Evolutionary conservation across 208 protist genomes (phyloP).

Genomic region (Wallacemonas sp.): DNA sequence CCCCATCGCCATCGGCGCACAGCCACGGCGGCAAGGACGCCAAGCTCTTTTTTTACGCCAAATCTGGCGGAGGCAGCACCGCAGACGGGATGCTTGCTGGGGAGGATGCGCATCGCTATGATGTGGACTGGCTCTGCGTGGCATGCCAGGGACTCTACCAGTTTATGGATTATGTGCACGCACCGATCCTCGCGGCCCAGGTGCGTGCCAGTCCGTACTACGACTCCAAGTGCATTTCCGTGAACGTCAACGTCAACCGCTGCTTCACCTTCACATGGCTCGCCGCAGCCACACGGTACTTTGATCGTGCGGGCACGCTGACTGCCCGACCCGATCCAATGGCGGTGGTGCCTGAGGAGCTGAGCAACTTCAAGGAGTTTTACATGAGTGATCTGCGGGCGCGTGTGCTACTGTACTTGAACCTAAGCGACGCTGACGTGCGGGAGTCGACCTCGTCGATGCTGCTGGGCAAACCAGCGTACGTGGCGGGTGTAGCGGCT

Average conservation of each 20-base stretch:
- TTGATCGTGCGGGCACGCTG: constrained; percentile 40
- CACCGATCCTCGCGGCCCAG: constrained; percentile 55
- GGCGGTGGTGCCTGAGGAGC: constrained; percentile 68
- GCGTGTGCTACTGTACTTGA: constrained; percentile 68
- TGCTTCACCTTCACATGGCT: constrained; percentile 88
- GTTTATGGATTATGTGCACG: constrained; percentile 81
- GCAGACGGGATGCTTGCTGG: constrained; percentile 37
- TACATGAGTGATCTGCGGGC: constrained; percentile 85
- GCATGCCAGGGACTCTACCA: constrained; percentile 87
- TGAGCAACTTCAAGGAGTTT: constrained; percentile 89
- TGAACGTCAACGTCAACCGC: constrained; percentile 85
- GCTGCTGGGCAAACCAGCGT: constrained; percentile 10
- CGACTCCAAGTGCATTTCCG: constrained; percentile 67
- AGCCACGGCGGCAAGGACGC: neutral
- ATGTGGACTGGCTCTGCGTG: constrained; percentile 61
- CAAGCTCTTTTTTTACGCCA: constrained; percentile 16
- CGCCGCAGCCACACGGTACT: constrained; percentile 69
- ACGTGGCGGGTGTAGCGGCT: neutral
- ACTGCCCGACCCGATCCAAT: constrained; percentile 32
- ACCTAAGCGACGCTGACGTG: constrained; percentile 32
- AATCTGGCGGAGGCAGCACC: neutral
- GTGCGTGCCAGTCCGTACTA: constrained; percentile 69
- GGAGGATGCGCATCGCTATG: constrained; percentile 28
- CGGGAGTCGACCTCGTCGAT: constrained; percentile 19
- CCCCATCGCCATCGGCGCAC: neutral